Conservation (phyloP, 192 early-diverging fungal species). For the Podila clonocystis region DNA sequence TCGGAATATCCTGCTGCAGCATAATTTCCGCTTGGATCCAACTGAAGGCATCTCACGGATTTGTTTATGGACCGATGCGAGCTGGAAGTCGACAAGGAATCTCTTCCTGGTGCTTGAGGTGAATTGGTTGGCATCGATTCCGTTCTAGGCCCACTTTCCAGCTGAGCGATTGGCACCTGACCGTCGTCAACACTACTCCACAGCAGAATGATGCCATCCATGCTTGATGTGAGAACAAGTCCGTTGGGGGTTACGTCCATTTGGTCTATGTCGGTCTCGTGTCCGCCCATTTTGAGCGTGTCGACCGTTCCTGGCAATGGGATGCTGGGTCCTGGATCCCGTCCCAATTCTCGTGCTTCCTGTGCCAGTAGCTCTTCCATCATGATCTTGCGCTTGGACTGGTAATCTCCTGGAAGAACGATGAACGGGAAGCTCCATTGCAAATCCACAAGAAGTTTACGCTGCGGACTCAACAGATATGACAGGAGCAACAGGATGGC, state of each 20-base stretch:
- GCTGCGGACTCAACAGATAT: constrained; percentile 42
- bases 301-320: constrained; percentile 37
- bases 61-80: constrained; percentile 4
- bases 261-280: constrained; percentile 45
- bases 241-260: constrained; percentile 26
- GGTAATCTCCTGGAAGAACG: constrained; percentile 45
- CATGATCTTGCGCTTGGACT: constrained; percentile 49
- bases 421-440: constrained; percentile 51
- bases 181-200: constrained; percentile 14
- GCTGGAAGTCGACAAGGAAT: too few relatives aligned
- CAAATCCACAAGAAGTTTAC: constrained; percentile 45
- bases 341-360: constrained; percentile 34
- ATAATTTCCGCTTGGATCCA: constrained; percentile 20
- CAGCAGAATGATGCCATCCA: constrained; percentile 33
- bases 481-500: constrained; percentile 37
- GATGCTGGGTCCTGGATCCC: constrained; percentile 18
- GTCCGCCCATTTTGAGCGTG: constrained; percentile 26
- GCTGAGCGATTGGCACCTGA: constrained; percentile 17
- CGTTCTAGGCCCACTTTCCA: neutral
- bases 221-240: constrained; percentile 35
- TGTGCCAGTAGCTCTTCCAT: constrained; percentile 39
- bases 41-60: constrained; percentile 17
- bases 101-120: too few relatives aligned
- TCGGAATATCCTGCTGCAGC: constrained; percentile 31
- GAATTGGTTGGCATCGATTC: too few relatives aligned